Base-by-base conservation (phyloP, 306 rosid species). In the Rosa rugosa region DNA sequence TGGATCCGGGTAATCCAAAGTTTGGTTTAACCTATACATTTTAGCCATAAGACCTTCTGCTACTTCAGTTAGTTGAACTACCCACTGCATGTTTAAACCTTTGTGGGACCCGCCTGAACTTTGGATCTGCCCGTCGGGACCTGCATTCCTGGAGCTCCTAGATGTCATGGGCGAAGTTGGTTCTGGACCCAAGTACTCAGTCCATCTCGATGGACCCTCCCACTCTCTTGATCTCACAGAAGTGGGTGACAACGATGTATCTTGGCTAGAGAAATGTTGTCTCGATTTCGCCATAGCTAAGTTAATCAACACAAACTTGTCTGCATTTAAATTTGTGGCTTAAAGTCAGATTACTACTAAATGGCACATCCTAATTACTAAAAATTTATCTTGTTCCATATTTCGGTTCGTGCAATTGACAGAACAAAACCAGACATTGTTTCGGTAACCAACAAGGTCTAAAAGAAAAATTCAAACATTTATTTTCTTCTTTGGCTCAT, bases 41-140 rank as follows among this genome's bases (percentile, higher is more conserved):
- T 92, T 93, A 83, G 97, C 99, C 99, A 95, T 90, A 85, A 95
- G 94, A 83, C 99, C 99, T 75, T 95, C 93, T 0, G 94, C 99
- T 77, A 95, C 99, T 82, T 91, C 96, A 51, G 91, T 91, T 64
- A 95, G 92, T 68, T 95, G 97, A 71, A 91, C 90, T 79, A 92
- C 91, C 98, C 92, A 93, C 90, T 92, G 97, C 89, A 92, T 85
- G 81, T 90, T 93, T 82, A 95, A 82, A 63, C 96, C 91, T 87
- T 86, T 95, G 54, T 88, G 96, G 14, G 90, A 84, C 20, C 90
- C 90, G 13, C 79, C 89, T 31, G 88, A 79, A 69, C 86, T 84
- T 74, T 90, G 96, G 71, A 86, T 83, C 79, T 86, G 97, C 23
- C 88, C 92, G 54, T 95, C 99, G 79, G 79, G 79, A 74, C 69